Percentiles rank a stretch among this genome's conserved stretches.
Conservation (phyloP, 1,284 basidiomycete species). For the Boletellus deceptivus region DNA sequence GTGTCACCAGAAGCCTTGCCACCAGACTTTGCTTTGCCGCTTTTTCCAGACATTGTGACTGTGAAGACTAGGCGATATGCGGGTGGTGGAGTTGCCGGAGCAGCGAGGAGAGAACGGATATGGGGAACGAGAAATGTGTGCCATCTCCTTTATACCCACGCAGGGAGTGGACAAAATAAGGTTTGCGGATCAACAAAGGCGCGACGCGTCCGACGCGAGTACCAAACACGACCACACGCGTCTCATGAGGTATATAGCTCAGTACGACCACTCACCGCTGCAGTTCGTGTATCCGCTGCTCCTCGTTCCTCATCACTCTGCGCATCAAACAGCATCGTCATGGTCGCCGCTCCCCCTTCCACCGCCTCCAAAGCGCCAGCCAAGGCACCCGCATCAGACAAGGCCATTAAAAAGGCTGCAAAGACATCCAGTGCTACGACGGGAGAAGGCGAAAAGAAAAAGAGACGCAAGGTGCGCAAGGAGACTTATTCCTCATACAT, state of each 20-base stretch:
- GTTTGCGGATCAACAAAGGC: constrained; percentile 38
- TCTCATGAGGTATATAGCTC: constrained; percentile 24
- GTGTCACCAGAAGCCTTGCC: constrained; percentile 52
- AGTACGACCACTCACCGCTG: constrained; percentile 3
- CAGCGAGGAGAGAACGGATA: constrained; percentile 6
- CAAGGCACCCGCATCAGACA: constrained; percentile 67
- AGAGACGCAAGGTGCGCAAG: constrained; percentile 83
- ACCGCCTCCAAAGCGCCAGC: constrained; percentile 84
- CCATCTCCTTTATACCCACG: constrained; percentile 29
- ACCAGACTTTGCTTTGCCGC: constrained; percentile 57
- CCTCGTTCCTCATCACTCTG: neutral
- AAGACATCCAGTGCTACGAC: constrained; percentile 57
- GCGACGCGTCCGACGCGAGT: constrained; percentile 27
- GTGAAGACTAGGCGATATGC: neutral
- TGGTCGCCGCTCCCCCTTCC: constrained; percentile 38
- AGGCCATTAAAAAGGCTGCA: constrained; percentile 84
- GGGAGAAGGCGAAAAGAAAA: constrained; percentile 78
- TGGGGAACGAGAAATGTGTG: constrained; percentile 3
- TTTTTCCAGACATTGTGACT: constrained; percentile 54
- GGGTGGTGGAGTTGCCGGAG: neutral
- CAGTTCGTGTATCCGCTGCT: constrained; percentile 7
- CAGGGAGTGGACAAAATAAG: constrained; percentile 23
- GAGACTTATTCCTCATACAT: constrained; percentile 94
- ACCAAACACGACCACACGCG: constrained; percentile 46
- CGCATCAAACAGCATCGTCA: constrained; percentile 47